These are phyloP conservation scores for Lineolata rhizophorae DNA, from an alignment of 495 filamentous ascomycete species.

Conservation along the genomic window DNA sequence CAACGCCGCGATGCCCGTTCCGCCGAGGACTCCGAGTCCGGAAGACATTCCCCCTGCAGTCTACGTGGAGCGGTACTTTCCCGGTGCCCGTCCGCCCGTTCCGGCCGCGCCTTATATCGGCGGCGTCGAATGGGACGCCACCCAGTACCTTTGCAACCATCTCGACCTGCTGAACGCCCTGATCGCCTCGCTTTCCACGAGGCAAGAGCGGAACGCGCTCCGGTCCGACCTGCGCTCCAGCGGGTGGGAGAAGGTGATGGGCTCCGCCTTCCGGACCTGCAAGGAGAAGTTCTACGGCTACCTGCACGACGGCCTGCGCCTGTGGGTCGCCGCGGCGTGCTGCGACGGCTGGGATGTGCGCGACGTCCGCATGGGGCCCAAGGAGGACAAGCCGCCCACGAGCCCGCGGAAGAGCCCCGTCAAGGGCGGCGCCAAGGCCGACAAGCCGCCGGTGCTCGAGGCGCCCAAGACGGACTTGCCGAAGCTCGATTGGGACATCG, in stretches of 20 bases:
- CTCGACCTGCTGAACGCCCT: conserved; percentile 84
- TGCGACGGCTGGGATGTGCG: conserved; percentile 75
- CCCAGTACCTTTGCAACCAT: conserved; percentile 82
- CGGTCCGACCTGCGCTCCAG: conserved; percentile 56
- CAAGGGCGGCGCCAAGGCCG: conserved; percentile 5
- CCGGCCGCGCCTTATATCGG: conserved; percentile 93
- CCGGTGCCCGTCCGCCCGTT: conserved; percentile 67
- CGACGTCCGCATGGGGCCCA: conserved; percentile 37
- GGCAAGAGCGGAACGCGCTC: conserved; percentile 52
- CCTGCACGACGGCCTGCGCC: conserved; percentile 70
- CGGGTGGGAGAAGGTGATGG: conserved; percentile 84
- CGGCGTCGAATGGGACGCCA: conserved; percentile 97
- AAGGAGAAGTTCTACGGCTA: conserved; percentile 93
- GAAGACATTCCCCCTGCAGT: conserved; percentile 14
- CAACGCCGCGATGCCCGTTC: conserved; percentile 1
- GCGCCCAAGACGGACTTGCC: conserved; percentile 16
- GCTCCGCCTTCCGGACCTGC: conserved; percentile 62
- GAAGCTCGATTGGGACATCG: neutral
- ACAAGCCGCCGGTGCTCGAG: conserved; percentile 11
- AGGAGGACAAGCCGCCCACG: conserved; percentile 18
- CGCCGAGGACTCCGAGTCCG: conserved; percentile 7
- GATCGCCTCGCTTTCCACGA: conserved; percentile 57
- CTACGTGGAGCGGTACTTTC: conserved; percentile 61
- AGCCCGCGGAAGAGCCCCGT: conserved; percentile 17
- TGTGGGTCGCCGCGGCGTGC: conserved; percentile 69